Percentiles rank a stretch among this genome's conserved stretches.
These are phyloP conservation scores for Salix dunnii DNA, from an alignment of 345 rosid genomes.

Conservation along the genomic window DNA sequence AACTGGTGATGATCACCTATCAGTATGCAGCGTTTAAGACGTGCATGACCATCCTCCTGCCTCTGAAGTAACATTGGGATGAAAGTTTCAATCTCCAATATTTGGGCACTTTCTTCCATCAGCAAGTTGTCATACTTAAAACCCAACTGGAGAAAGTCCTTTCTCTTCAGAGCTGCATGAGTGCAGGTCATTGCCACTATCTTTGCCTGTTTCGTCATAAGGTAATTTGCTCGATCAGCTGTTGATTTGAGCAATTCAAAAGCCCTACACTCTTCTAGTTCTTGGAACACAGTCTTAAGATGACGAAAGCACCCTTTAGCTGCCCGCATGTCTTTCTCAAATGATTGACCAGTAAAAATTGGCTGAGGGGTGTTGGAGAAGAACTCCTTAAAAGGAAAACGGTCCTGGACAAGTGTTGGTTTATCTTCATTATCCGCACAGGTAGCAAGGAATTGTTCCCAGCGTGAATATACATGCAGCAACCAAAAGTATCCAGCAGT, in stretches of 20 bases:
- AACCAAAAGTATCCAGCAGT: constrained; percentile 99
- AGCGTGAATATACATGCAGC: constrained; percentile 92
- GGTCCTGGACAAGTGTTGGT: constrained; percentile 68
- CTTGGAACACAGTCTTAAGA: constrained; percentile 90
- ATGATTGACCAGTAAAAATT: constrained; percentile 77
- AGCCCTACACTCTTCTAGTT: constrained; percentile 98
- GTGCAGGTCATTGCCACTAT: constrained; percentile 99
- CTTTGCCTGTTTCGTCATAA: constrained; percentile 98
- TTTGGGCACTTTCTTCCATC: constrained; percentile 99
- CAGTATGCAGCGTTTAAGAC: constrained; percentile 94
- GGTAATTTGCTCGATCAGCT: constrained; percentile 96
- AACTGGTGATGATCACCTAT: constrained; percentile 99
- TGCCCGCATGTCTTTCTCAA: constrained; percentile 89
- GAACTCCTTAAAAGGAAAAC: constrained; percentile 88
- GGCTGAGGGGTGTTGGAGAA: constrained; percentile 79
- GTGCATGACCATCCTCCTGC: constrained; percentile 97
- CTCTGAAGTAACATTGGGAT: constrained; percentile 98
- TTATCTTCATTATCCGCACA: constrained; percentile 78
- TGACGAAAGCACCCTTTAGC: constrained; percentile 93
- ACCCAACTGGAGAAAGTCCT: constrained; percentile 94
- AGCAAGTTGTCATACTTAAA: constrained; percentile 94
- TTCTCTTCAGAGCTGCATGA: constrained; percentile 96
- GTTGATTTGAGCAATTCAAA: constrained; percentile 99
- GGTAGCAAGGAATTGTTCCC: constrained; percentile 94
- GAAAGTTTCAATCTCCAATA: constrained; percentile 97